Conservation (phyloP, 1,139 yeast species). For the Suhomyces ambrosiae region DNA sequence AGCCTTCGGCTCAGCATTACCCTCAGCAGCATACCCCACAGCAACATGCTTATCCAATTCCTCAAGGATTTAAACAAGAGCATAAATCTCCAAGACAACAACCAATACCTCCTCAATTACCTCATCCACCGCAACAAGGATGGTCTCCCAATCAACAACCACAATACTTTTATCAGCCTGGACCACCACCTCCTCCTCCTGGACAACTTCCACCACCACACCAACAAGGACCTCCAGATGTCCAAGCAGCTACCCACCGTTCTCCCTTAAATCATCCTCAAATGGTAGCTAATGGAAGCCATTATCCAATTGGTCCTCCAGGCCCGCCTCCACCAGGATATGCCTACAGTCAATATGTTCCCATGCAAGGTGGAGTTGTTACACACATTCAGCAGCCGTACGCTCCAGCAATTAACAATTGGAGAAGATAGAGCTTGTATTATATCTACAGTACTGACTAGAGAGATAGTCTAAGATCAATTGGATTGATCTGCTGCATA, state of each 20-base stretch:
- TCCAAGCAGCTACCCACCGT: constrained; percentile 16
- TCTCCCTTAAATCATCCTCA: constrained; percentile 29
- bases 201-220: constrained; percentile 15
- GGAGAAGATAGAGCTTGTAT: constrained; percentile 29
- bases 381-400: constrained; percentile 29
- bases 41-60: constrained; percentile 21
- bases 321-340: constrained; percentile 37
- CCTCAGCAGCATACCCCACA: constrained; percentile 18
- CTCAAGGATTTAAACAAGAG: constrained; percentile 22
- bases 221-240: constrained; percentile 14
- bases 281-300: constrained; percentile 24
- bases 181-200: constrained; percentile 21
- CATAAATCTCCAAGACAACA: constrained; percentile 26
- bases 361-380: constrained; percentile 37
- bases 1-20: constrained; percentile 16
- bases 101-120: constrained; percentile 22
- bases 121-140: constrained; percentile 27
- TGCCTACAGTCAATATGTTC: constrained; percentile 39
- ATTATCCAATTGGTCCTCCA: constrained; percentile 25
- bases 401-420: constrained; percentile 31
- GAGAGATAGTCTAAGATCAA: no score
- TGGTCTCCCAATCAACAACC: constrained; percentile 31
- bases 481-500: not conserved
- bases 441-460: no score
- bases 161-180: constrained; percentile 26